These are phyloP conservation scores for Torulaspora pretoriensis DNA, from an alignment of 1,139 yeast genomes.

Conservation along the genomic window DNA sequence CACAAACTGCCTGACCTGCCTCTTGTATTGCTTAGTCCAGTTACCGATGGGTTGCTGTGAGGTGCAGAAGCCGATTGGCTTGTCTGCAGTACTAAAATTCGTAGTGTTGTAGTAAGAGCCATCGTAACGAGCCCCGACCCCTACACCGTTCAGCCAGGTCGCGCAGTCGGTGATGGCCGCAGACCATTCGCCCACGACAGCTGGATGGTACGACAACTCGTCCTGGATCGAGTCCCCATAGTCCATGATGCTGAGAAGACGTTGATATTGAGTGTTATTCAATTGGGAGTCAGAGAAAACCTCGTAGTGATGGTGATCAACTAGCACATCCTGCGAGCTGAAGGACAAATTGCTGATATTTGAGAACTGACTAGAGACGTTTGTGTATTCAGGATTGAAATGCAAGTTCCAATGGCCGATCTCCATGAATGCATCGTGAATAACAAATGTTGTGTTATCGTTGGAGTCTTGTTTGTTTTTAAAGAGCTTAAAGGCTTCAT, in stretches of 20 bases:
- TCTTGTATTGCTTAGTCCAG: constrained; percentile 38
- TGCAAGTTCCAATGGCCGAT: constrained; percentile 50
- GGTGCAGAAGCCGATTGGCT: constrained; percentile 22
- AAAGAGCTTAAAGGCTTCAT: constrained; percentile 34
- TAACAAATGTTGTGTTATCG: constrained; percentile 46
- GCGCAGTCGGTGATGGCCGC: constrained; percentile 66
- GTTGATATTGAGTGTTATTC: constrained; percentile 29
- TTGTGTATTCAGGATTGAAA: constrained; percentile 36
- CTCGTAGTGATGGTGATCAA: constrained; percentile 64
- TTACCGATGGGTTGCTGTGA: constrained; percentile 26
- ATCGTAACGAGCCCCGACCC: constrained; percentile 56
- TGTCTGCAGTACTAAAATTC: constrained; percentile 26
- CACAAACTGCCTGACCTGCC: constrained; percentile 43
- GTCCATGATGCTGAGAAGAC: constrained; percentile 37
- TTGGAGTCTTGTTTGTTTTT: constrained; percentile 41
- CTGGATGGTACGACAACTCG: constrained; percentile 44
- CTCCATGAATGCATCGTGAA: constrained; percentile 56
- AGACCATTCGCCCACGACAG: constrained; percentile 61
- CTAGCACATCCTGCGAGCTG: constrained; percentile 40
- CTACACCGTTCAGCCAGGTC: constrained; percentile 60
- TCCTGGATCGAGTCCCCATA: constrained; percentile 40
- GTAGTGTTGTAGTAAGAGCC: constrained; percentile 43
- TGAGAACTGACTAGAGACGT: constrained; percentile 26
- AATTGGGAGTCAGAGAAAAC: constrained; percentile 49
- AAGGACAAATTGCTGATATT: constrained; percentile 20